Percentiles rank a stretch among this genome's conserved stretches.
Conservation (phyloP, 2,329 filamentous ascomycete species). For the Aschersonia sp. region DNA sequence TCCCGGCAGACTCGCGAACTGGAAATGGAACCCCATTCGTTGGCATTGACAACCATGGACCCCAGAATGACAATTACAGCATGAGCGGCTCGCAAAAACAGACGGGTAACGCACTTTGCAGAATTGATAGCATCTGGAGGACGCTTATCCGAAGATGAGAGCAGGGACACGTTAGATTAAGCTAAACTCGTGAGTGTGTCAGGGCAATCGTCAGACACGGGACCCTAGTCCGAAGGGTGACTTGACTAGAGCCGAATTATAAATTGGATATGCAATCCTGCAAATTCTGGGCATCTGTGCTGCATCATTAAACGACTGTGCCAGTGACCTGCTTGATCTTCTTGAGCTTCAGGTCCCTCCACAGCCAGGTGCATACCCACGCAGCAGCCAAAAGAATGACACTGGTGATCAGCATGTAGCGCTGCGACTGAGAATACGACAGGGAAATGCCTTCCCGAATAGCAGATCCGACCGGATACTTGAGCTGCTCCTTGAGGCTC, state of each 20-base stretch:
- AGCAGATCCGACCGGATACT: conserved; percentile 32
- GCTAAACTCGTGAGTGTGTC: too few species aligned
- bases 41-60: too few species aligned
- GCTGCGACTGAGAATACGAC: conserved; percentile 42
- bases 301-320: conserved; percentile 16
- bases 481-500: conserved; percentile 35
- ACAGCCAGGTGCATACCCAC: conserved; percentile 21
- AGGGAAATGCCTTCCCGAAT: conserved; percentile 40
- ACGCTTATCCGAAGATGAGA: too few species aligned
- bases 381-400: conserved; percentile 25
- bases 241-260: too few species aligned
- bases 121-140: too few species aligned
- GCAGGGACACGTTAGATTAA: too few species aligned
- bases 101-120: too few species aligned
- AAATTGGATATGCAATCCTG: too few species aligned
- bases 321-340: conserved; percentile 25
- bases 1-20: not conserved
- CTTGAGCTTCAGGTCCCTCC: conserved; percentile 36
- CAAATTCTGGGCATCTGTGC: not conserved
- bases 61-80: too few species aligned
- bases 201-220: too few species aligned
- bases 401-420: conserved; percentile 35
- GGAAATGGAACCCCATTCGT: not conserved
- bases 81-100: too few species aligned
- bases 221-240: too few species aligned